These are phyloP conservation scores for Lentinula guzmanii DNA, from an alignment of 768 basidiomycete species.

Conservation along the genomic window DNA sequence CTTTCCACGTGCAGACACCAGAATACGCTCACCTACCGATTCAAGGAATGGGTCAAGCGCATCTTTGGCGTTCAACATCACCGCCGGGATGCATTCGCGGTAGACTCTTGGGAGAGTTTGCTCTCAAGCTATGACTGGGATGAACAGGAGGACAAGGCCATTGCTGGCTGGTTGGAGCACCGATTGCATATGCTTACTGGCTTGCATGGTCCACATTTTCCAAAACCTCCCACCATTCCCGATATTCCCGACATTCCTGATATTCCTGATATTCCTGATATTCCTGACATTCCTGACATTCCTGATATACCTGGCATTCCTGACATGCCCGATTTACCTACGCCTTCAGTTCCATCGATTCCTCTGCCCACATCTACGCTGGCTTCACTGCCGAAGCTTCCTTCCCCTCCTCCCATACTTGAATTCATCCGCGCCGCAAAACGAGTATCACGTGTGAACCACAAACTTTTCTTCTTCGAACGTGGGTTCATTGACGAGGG, in stretches of 20 bases:
- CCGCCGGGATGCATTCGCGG: conserved; percentile 10
- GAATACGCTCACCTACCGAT: conserved; percentile 14
- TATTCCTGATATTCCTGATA: background rate
- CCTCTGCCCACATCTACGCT: conserved; percentile 10
- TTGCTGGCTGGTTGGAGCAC: background rate
- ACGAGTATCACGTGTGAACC: conserved; percentile 54
- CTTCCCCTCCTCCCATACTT: conserved; percentile 19
- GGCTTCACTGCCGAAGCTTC: conserved; percentile 12
- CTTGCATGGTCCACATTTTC: background rate
- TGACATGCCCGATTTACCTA: conserved; percentile 2
- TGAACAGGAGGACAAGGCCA: conserved; percentile 8
- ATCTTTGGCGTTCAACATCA: conserved; percentile 29
- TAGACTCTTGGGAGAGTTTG: conserved; percentile 27
- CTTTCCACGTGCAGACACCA: conserved; percentile 11
- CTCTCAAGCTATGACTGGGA: conserved; percentile 17
- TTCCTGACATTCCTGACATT: background rate
- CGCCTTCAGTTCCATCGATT: conserved; percentile 3
- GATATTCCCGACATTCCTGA: background rate
- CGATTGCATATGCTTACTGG: background rate
- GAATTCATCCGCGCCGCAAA: conserved; percentile 52
- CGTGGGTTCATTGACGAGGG: conserved; percentile 73
- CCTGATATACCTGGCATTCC: background rate
- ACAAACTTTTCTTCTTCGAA: conserved; percentile 67
- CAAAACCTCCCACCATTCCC: background rate
- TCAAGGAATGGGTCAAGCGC: conserved; percentile 29